Conservation (phyloP, 345 rosid genomes). For the Microthlaspi erraticum region DNA sequence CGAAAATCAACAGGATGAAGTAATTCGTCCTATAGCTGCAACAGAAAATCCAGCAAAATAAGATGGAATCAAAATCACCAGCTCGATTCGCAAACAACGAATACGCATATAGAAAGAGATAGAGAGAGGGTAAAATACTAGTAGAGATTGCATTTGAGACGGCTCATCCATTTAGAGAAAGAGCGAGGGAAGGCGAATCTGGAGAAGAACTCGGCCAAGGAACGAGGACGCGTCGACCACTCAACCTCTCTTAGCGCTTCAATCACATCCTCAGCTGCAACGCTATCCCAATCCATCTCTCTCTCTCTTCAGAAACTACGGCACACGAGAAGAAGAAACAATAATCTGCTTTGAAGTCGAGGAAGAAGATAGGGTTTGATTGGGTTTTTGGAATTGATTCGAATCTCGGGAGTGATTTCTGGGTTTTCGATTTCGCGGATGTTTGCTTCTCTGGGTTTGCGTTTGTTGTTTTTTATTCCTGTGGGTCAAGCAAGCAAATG, state of each 20-base stretch:
- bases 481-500: constrained; percentile 28
- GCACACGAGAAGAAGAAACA: not conserved
- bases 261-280: constrained; percentile 42
- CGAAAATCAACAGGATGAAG: constrained; percentile 42
- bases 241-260: constrained; percentile 47
- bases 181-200: constrained; percentile 50
- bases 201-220: constrained; percentile 46
- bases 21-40: constrained; percentile 49
- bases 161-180: constrained; percentile 48
- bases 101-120: not conserved
- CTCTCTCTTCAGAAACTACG: constrained; percentile 6
- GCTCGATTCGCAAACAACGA: not conserved
- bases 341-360: constrained; percentile 10
- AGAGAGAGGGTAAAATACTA: constrained; percentile 32
- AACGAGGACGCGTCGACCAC: constrained; percentile 48
- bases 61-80: constrained; percentile 14
- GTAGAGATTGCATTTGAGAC: constrained; percentile 52
- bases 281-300: constrained; percentile 50
- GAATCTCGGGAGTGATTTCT: constrained; percentile 13
- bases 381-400: constrained; percentile 17
- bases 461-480: constrained; percentile 23
- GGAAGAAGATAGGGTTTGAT: not conserved
- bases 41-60: not conserved
- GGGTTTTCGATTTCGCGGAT: constrained; percentile 30
- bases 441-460: constrained; percentile 33